Evolutionary conservation across 257 asterid species (phyloP), one percentile per base, ranked within the genome.

Genomic region (Solanum clarkiae): DNA sequence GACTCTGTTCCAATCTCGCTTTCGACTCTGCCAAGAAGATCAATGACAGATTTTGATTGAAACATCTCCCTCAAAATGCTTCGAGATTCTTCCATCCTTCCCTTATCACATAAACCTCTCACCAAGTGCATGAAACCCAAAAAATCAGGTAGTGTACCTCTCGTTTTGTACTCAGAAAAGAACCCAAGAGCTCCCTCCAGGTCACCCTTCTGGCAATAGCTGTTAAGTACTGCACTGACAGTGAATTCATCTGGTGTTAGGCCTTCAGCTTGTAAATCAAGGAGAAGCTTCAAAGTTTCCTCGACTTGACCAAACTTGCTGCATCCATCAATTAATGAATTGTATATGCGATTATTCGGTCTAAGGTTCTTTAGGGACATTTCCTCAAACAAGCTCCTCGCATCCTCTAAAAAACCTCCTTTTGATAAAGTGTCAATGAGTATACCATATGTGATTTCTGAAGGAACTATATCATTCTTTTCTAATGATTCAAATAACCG

Each of bases 41-140:
- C 90, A 85, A 89, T 80, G 47, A 95, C 93, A 15, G 91, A 90
- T 84, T 81, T 86, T 45, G 86, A 86, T 79, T 87, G 94, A 87
- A 96, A 95, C 99, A 96, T 96, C 90, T 92, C 93, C 86, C 94
- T 92, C 84, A 95, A 89, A 86, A 96, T 89, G 86, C 91, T 89
- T 77, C 93, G 90, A 80, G 97, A 92, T 90, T 96, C 99, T 90
- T 95, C 99, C 97, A 96, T 94, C 87, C 99, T 94, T 86, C 99
- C 99, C 89, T 94, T 96, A 36, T 94, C 92, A 86, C 92, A 92
- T 80, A 96, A 90, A 36, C 98, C 98, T 60, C 94, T 90, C 29
- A 95, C 72, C 54, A 95, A 87, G 89, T 87, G 88, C 94, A 94
- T 86, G 71, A 93, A 96, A 82, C 99, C 99, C 81, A 90, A 84